Evolutionary conservation across 2,329 filamentous ascomycete species (phyloP).

Genomic region (Leptographium wingfieldii): DNA sequence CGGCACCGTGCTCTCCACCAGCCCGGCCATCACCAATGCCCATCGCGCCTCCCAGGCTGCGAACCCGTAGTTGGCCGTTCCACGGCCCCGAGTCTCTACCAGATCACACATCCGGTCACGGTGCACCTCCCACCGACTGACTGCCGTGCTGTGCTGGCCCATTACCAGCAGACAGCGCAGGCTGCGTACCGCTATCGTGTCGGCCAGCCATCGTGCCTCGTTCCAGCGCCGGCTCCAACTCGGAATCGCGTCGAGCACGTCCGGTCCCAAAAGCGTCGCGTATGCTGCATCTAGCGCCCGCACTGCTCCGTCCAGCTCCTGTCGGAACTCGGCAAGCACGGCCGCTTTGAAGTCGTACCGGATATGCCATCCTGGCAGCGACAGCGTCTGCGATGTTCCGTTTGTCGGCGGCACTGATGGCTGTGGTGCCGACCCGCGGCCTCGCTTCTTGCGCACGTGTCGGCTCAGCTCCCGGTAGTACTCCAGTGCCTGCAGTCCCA

Average conservation of each 20-base stretch:
- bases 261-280: conserved; percentile 66
- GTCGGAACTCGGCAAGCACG: conserved; percentile 81
- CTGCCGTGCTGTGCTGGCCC: conserved; percentile 65
- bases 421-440: conserved; percentile 62
- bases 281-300: conserved; percentile 82
- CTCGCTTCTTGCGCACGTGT: conserved; percentile 77
- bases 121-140: conserved; percentile 69
- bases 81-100: conserved; percentile 70
- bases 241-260: conserved; percentile 78
- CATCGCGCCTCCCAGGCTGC: conserved; percentile 80
- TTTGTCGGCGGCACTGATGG: conserved; percentile 73
- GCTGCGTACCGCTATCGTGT: conserved; percentile 67
- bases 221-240: conserved; percentile 87
- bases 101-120: conserved; percentile 61
- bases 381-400: conserved; percentile 76
- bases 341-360: conserved; percentile 92
- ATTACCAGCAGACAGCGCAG: conserved; percentile 75
- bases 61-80: conserved; percentile 84
- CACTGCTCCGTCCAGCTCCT: conserved; percentile 80
- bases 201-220: conserved; percentile 78
- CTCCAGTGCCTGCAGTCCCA: conserved; percentile 68
- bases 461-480: conserved; percentile 94
- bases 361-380: conserved; percentile 78
- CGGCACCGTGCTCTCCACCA: conserved; percentile 37
- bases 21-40: conserved; percentile 48